phyloP scores from a whole-genome alignment of 1,139 yeast species.

The Meyerozyma guilliermondii region DNA sequence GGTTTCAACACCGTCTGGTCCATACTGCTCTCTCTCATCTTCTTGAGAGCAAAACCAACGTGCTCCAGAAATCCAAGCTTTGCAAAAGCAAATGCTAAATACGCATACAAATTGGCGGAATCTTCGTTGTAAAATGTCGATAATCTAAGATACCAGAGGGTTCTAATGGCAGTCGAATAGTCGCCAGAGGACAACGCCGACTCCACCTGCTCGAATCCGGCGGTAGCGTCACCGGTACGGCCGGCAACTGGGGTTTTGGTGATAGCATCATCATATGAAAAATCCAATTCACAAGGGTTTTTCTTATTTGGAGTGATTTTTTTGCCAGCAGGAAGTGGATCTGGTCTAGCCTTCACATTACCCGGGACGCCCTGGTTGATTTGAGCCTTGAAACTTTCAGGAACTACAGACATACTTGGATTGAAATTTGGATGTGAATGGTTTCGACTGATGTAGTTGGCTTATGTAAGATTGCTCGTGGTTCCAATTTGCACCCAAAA shows the following conservation, averaged over 20 bases:
- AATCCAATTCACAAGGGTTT: conserved; percentile 11
- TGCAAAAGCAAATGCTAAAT: conserved; percentile 14
- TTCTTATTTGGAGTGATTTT: conserved; percentile 13
- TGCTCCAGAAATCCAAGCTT: conserved; percentile 13
- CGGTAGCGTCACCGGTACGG: conserved; percentile 9
- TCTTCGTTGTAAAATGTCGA: conserved; percentile 13
- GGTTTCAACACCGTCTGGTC: conserved; percentile 13
- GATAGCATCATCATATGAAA: conserved; percentile 9
- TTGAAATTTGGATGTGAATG: neutral
- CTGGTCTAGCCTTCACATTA: conserved; percentile 13
- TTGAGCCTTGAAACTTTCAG: conserved; percentile 13
- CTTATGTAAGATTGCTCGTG: neutral
- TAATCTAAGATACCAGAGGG: conserved; percentile 11
- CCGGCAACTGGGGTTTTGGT: conserved; percentile 9
- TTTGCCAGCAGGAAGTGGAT: conserved; percentile 13
- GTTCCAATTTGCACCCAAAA: neutral
- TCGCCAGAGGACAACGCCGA: conserved; percentile 8
- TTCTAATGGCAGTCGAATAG: conserved; percentile 11
- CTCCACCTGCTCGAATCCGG: conserved; percentile 10
- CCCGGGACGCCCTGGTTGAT: conserved; percentile 15
- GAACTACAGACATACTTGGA: conserved; percentile 10
- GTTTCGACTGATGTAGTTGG: neutral
- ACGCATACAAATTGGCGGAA: conserved; percentile 14
- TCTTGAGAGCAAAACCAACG: conserved; percentile 12
- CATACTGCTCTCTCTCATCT: conserved; percentile 12